These are phyloP conservation scores for Annulohypoxylon nitens DNA, from an alignment of 495 filamentous ascomycete species.

Conservation along the genomic window DNA sequence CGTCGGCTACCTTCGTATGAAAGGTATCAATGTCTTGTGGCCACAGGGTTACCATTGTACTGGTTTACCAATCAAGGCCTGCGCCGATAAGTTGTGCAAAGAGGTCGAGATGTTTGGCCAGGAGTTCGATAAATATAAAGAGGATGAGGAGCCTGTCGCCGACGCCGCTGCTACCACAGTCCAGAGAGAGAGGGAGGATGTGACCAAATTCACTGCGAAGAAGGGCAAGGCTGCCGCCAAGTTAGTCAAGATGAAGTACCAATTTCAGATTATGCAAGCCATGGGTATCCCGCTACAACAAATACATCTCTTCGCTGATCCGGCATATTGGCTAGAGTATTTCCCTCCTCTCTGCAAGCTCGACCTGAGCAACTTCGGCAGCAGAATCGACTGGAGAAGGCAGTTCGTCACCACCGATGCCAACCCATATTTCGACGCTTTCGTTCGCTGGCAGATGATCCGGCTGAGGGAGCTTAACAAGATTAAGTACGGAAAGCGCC, in stretches of 20 bases:
- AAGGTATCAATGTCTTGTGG: slow-evolving; percentile 87
- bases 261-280: slow-evolving; percentile 72
- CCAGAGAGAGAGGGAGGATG: slow-evolving; percentile 69
- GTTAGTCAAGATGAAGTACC: slow-evolving; percentile 81
- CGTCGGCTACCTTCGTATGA: slow-evolving; percentile 85
- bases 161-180: slow-evolving; percentile 35
- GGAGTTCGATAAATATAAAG: slow-evolving; percentile 83
- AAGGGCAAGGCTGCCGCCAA: slow-evolving; percentile 96
- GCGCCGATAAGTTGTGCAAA: slow-evolving; percentile 91
- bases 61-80: slow-evolving; percentile 98
- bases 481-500: slow-evolving; percentile 93
- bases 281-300: slow-evolving; percentile 85
- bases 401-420: slow-evolving; percentile 95
- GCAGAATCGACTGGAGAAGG: slow-evolving; percentile 91
- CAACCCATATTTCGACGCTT: slow-evolving; percentile 96
- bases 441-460: slow-evolving; percentile 98
- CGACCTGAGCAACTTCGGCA: slow-evolving; percentile 86
- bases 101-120: slow-evolving; percentile 91
- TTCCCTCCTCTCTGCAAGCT: slow-evolving; percentile 86
- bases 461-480: slow-evolving; percentile 89
- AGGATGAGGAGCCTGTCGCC: slow-evolving; percentile 61
- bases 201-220: slow-evolving; percentile 91
- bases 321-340: slow-evolving; percentile 86
- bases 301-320: slow-evolving; percentile 92
- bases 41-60: slow-evolving; percentile 96